A percentile compares a stretch with the other conserved stretches of the same genome.
These are phyloP conservation scores for Xanthoconium stramineum DNA, from an alignment of 768 basidiomycete species.

Conservation along the genomic window DNA sequence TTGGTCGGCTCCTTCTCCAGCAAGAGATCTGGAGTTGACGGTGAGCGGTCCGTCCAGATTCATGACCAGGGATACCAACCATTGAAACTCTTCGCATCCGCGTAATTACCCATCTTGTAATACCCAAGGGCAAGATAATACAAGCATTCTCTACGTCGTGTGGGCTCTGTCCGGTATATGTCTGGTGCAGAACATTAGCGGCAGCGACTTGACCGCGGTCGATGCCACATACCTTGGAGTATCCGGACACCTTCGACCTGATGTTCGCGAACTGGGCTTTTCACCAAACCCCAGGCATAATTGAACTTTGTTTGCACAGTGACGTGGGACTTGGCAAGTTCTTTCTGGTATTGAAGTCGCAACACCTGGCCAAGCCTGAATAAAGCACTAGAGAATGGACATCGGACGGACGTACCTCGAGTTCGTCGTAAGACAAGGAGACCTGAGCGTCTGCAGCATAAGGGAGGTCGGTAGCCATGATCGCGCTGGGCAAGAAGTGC, in stretches of 20 bases:
- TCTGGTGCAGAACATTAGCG: conserved; percentile 47
- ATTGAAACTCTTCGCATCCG: conserved; percentile 90
- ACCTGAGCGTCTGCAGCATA: conserved; percentile 95
- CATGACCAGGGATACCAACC: conserved; percentile 47
- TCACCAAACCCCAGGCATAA: conserved; percentile 95
- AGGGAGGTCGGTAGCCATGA: conserved; percentile 80
- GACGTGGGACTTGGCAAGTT: conserved; percentile 77
- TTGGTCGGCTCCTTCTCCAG: conserved; percentile 92
- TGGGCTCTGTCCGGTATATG: conserved; percentile 84
- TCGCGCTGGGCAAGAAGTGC: conserved; percentile 12
- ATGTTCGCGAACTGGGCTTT: conserved; percentile 78
- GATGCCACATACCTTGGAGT: conserved; percentile 66
- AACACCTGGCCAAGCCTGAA: conserved; percentile 57
- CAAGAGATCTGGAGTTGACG: conserved; percentile 57
- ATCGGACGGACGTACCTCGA: conserved; percentile 55
- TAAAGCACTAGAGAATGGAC: not conserved
- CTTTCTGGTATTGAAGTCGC: conserved; percentile 83
- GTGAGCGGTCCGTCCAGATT: conserved; percentile 1
- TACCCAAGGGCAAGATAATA: conserved; percentile 96
- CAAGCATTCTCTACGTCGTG: conserved; percentile 87
- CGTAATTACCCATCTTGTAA: conserved; percentile 95
- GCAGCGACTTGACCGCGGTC: not conserved
- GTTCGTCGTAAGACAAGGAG: conserved; percentile 84
- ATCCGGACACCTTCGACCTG: conserved; percentile 91
- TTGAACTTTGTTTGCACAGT: conserved; percentile 97